Conservation (phyloP, 2,329 filamentous ascomycete species). For the Aspergillus fijiensis region DNA sequence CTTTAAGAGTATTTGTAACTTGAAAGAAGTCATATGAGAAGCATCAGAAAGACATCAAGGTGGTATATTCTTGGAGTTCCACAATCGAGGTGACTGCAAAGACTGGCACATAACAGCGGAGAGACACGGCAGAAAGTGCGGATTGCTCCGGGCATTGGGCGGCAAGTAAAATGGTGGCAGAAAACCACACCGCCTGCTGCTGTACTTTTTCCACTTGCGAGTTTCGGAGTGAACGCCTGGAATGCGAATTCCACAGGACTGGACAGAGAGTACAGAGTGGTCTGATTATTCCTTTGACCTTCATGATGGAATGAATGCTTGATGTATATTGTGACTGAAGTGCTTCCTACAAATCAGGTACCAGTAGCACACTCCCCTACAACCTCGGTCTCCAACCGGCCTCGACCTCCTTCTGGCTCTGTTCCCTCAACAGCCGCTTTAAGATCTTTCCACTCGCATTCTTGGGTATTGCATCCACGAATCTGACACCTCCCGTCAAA, state of each 20-base stretch:
- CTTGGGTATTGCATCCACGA: constrained; percentile 41
- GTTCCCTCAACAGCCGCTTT: constrained; percentile 48
- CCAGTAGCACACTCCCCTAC: neutral
- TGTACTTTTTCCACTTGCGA: neutral
- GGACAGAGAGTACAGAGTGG: neutral
- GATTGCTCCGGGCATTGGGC: neutral
- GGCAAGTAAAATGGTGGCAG: neutral
- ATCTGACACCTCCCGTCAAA: constrained; percentile 48
- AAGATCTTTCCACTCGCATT: constrained; percentile 43
- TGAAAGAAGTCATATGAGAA: neutral
- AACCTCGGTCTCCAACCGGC: neutral
- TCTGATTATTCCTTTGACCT: neutral
- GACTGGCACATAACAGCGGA: neutral
- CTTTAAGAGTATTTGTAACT: neutral
- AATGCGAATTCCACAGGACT: neutral
- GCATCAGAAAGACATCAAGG: neutral
- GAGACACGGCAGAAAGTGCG: neutral
- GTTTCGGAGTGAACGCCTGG: neutral
- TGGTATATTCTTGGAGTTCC: neutral
- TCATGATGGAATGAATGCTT: neutral
- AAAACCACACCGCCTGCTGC: neutral
- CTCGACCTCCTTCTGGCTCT: constrained; percentile 45
- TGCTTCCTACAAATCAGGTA: neutral
- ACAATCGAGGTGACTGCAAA: neutral
- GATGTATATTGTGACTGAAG: neutral